Evolutionary conservation across 768 basidiomycete species (phyloP).

Genomic region (Thelephora ganbajun): DNA sequence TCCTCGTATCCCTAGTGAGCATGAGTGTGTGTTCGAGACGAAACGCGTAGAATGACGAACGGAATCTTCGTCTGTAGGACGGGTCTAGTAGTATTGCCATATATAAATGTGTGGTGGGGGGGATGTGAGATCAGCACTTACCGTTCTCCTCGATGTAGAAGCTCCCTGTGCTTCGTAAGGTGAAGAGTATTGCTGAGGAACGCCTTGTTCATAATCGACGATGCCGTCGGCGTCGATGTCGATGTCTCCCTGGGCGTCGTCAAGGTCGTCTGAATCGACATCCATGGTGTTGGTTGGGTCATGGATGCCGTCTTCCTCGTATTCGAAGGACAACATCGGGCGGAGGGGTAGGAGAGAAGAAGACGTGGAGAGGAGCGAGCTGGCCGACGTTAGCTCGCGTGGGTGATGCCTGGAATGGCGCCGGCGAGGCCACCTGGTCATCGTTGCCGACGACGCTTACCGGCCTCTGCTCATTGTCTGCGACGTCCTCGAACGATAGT

Average conservation of each 20-base stretch:
- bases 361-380: neutral
- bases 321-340: neutral
- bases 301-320: constrained; percentile 32
- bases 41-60: constrained; percentile 26
- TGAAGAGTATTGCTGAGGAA: constrained; percentile 18
- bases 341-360: neutral
- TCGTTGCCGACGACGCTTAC: neutral
- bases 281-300: constrained; percentile 45
- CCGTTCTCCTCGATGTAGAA: constrained; percentile 16
- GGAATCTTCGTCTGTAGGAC: constrained; percentile 26
- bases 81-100: constrained; percentile 12
- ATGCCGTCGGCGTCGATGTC: constrained; percentile 50
- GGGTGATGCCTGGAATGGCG: neutral
- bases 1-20: constrained; percentile 42
- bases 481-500: too few species aligned
- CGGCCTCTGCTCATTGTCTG: too few species aligned
- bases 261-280: constrained; percentile 47
- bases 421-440: neutral
- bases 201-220: constrained; percentile 44
- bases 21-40: constrained; percentile 11
- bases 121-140: constrained; percentile 12
- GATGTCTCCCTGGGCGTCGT: constrained; percentile 19
- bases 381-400: neutral
- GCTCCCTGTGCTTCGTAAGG: constrained; percentile 25
- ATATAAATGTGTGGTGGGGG: constrained; percentile 7